A percentile compares a stretch with the other conserved stretches of the same genome.
Evolutionary conservation across 306 rosid genomes (phyloP).

Genomic region (Rosa persica): DNA sequence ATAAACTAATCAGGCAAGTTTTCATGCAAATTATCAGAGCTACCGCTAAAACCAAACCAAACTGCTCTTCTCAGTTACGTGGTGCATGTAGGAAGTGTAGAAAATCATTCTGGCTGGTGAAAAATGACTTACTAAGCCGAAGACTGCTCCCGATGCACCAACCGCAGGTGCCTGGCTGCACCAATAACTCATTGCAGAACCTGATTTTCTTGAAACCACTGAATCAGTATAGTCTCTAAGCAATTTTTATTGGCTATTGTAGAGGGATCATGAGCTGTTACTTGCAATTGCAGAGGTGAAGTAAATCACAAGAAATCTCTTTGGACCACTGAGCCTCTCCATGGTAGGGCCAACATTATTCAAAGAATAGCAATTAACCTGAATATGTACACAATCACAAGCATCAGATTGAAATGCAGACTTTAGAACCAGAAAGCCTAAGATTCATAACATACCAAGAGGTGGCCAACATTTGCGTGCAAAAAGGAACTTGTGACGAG

Average conservation of each 20-base stretch:
- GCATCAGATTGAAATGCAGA: conserved; percentile 11
- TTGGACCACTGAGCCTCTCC: conserved; percentile 75
- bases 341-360: conserved; percentile 82
- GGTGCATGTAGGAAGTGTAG: not conserved
- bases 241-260: conserved; percentile 40
- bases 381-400: conserved; percentile 11
- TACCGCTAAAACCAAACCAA: not conserved
- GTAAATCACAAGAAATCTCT: conserved; percentile 78
- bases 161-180: conserved; percentile 73
- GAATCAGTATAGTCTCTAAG: conserved; percentile 48
- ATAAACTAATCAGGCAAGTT: not conserved
- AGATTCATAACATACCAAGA: conserved; percentile 54
- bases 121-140: conserved; percentile 71
- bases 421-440: not conserved
- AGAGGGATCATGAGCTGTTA: conserved; percentile 57
- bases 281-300: conserved; percentile 82
- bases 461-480: conserved; percentile 88
- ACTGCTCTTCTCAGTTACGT: not conserved
- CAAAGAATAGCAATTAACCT: conserved; percentile 85
- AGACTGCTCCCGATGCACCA: conserved; percentile 94
- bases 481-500: conserved; percentile 74
- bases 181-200: conserved; percentile 82
- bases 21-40: not conserved
- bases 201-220: conserved; percentile 67
- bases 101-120: conserved; percentile 12